Evolutionary conservation across 768 basidiomycete genomes (phyloP).

Genomic region (Hygrophorus pudorinus): DNA sequence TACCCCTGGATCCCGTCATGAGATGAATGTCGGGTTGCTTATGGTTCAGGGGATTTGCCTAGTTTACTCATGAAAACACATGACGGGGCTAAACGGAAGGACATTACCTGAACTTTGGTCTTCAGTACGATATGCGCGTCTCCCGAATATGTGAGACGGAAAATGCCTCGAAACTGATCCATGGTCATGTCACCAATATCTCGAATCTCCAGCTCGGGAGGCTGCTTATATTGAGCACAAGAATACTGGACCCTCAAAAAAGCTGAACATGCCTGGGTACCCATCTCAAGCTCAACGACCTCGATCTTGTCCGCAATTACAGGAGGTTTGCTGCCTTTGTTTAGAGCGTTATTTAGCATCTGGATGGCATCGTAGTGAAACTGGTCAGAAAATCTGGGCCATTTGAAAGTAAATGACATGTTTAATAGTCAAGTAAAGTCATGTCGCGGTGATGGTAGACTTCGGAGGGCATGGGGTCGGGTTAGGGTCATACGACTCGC

Average conservation of each 20-base stretch:
- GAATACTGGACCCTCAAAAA: constrained; percentile 3
- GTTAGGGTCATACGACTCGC: constrained; percentile 1
- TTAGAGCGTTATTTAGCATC: constrained; percentile 94
- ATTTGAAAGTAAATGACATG: constrained; percentile 91
- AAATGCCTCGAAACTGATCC: constrained; percentile 95
- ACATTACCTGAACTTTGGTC: constrained; percentile 83
- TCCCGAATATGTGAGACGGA: constrained; percentile 88
- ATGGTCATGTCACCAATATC: constrained; percentile 95
- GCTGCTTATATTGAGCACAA: constrained; percentile 36
- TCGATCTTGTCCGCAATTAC: constrained; percentile 97
- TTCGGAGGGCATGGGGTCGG: background rate
- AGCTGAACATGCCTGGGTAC: constrained; percentile 61
- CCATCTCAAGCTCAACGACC: constrained; percentile 99
- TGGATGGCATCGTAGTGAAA: constrained; percentile 94
- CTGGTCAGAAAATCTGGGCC: constrained; percentile 94
- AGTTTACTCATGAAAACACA: background rate
- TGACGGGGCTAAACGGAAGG: background rate
- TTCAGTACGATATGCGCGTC: constrained; percentile 84
- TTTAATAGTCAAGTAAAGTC: background rate
- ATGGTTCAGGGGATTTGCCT: constrained; percentile 95
- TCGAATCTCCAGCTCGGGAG: constrained; percentile 92
- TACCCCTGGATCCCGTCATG: constrained; percentile 73
- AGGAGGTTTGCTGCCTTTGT: constrained; percentile 95
- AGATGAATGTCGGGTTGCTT: constrained; percentile 86
- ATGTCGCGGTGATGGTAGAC: background rate